phyloP scores from a whole-genome alignment of 1,284 basidiomycete genomes.

The Moesziomyces sp. region DNA sequence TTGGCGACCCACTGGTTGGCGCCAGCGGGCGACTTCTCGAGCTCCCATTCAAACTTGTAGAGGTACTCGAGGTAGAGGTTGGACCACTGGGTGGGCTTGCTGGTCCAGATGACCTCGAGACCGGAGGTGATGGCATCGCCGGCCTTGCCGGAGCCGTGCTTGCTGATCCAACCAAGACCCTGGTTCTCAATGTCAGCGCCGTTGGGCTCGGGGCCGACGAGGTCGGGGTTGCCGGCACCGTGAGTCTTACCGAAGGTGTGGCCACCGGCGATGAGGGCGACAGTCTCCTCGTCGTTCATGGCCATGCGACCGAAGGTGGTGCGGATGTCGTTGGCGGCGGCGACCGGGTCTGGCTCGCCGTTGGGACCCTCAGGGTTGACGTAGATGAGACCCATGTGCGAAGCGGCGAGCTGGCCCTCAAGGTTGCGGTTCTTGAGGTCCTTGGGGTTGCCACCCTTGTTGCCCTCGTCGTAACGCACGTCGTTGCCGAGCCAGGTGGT shows the following conservation, averaged over 20 bases:
- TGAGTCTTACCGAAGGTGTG: slow-evolving; percentile 48
- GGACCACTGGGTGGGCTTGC: slow-evolving; percentile 44
- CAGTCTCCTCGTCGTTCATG: slow-evolving; percentile 45
- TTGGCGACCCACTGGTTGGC: slow-evolving; percentile 45
- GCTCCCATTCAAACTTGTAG: slow-evolving; percentile 47
- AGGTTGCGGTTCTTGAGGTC: slow-evolving; percentile 45
- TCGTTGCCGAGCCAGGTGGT: slow-evolving; percentile 47
- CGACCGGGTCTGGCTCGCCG: slow-evolving; percentile 34
- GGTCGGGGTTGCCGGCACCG: slow-evolving; percentile 38
- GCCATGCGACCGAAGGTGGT: slow-evolving; percentile 47
- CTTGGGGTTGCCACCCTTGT: slow-evolving; percentile 30
- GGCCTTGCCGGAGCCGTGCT: slow-evolving; percentile 33
- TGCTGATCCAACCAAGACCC: slow-evolving; percentile 36
- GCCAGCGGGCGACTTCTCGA: slow-evolving; percentile 41
- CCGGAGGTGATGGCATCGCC: slow-evolving; percentile 37
- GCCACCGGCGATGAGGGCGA: slow-evolving; percentile 44
- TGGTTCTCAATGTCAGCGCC: slow-evolving; percentile 33
- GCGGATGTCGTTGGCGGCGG: slow-evolving; percentile 40
- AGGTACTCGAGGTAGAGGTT: slow-evolving; percentile 50
- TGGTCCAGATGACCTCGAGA: slow-evolving; percentile 39
- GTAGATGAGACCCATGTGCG: slow-evolving; percentile 47
- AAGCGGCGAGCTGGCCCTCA: slow-evolving; percentile 24
- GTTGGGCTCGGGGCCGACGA: slow-evolving; percentile 42
- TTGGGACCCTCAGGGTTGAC: slow-evolving; percentile 50
- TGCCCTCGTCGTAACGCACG: slow-evolving; percentile 37